Evolutionary conservation across 768 basidiomycete genomes (phyloP).

Genomic region (Tylopilus subfusipes): DNA sequence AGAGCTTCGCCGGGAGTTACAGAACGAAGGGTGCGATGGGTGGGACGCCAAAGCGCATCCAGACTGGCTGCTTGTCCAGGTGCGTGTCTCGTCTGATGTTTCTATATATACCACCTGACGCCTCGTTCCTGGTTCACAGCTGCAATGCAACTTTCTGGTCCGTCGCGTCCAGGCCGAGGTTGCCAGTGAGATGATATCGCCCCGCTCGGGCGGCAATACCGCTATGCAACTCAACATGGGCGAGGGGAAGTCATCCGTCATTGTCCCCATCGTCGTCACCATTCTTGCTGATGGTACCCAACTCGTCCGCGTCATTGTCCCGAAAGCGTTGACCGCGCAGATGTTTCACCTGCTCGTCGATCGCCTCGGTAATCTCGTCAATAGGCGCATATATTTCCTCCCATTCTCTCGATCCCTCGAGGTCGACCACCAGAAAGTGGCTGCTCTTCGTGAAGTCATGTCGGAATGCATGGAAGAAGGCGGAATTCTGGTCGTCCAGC

Average conservation of each 20-base stretch:
- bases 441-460: slow-evolving; percentile 32
- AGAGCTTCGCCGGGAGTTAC: slow-evolving; percentile 30
- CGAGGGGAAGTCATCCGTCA: slow-evolving; percentile 46
- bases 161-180: slow-evolving; percentile 42
- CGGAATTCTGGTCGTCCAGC: slow-evolving; percentile 48
- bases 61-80: slow-evolving; percentile 48
- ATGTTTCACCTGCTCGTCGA: slow-evolving; percentile 47
- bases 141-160: slow-evolving; percentile 42
- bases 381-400: slow-evolving; percentile 45
- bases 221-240: slow-evolving; percentile 56
- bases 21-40: slow-evolving; percentile 22
- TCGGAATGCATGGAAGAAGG: slow-evolving; percentile 35
- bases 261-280: slow-evolving; percentile 43
- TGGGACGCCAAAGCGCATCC: slow-evolving; percentile 22
- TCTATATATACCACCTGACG: not conserved
- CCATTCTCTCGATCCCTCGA: slow-evolving; percentile 45
- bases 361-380: slow-evolving; percentile 40
- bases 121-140: slow-evolving; percentile 24
- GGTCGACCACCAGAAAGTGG: slow-evolving; percentile 14
- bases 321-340: slow-evolving; percentile 43
- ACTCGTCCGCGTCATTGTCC: slow-evolving; percentile 46
- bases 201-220: slow-evolving; percentile 34
- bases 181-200: slow-evolving; percentile 46
- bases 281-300: slow-evolving; percentile 40
- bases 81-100: slow-evolving; percentile 8